Evolutionary conservation across 768 basidiomycete genomes (phyloP), one percentile per base, ranked within the genome.

Genomic region (Holtermanniella nyarrowii): DNA sequence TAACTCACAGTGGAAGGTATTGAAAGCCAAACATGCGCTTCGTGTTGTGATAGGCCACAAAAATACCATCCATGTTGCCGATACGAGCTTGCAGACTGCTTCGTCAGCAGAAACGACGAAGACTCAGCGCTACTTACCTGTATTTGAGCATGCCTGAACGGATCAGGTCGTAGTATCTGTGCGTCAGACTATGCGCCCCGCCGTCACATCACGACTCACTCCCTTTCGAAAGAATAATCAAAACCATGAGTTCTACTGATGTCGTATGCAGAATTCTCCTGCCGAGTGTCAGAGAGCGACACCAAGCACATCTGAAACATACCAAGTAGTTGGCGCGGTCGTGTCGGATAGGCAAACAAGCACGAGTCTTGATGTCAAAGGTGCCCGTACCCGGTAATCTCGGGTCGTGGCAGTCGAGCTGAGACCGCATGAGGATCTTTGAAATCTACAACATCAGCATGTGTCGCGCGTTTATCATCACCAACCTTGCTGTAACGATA

Each of bases 331-430:
- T 96, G 49, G 88, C 74, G 11, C 85, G 72, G 66, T 97, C 93
- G 66, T 86, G 74, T 1, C 93, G 82, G 43, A 96, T 82, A 0
- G 86, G 80, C 22, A 88, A 70, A 26, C 82, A 84, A 0, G 89
- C 90, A 44, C 93, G 80, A 0, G 93, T 96, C 72, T 99, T 99
- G 72, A 97, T 82, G 66, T 99, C 93, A 60, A 99, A 99, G 0
- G 91, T 82, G 24, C 88, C 89, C 0, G 82, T 83, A 0, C 89
- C 90, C 3, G 91, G 91, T 25, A 97, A 73, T 41, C 85, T 78
- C 12, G 72, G 59, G 62, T 96, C 86, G 1, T 81, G 73, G 59
- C 90, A 88, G 65, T 99, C 93, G 4, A 99, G 78, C 68, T 99
- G 93, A 0, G 91, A 93, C 13, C 93, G 85, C 84, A 96, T 89